These are phyloP conservation scores for Colletotrichum tabaci DNA, from an alignment of 2,329 filamentous ascomycete species.

Conservation along the genomic window DNA sequence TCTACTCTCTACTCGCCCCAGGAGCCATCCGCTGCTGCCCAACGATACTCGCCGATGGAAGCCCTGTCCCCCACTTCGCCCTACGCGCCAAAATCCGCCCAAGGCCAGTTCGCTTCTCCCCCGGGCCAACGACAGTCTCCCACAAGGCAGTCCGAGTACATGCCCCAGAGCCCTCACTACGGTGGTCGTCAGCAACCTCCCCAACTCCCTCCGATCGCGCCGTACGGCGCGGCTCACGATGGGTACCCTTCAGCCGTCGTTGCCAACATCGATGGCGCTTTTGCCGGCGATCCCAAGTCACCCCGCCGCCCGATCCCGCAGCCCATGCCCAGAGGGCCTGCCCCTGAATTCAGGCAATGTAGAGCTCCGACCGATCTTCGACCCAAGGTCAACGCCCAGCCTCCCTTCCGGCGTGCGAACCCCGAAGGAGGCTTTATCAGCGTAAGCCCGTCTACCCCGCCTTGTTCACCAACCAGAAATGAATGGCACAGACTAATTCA, in stretches of 20 bases:
- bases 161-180: slow-evolving; percentile 73
- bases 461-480: background rate
- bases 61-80: slow-evolving; percentile 84
- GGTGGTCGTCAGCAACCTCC: slow-evolving; percentile 64
- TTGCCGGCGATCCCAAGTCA: slow-evolving; percentile 70
- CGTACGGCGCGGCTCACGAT: slow-evolving; percentile 78
- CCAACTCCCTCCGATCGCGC: slow-evolving; percentile 81
- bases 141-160: slow-evolving; percentile 76
- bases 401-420: slow-evolving; percentile 91
- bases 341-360: slow-evolving; percentile 90
- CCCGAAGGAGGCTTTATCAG: slow-evolving; percentile 99
- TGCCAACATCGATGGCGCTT: slow-evolving; percentile 79
- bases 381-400: slow-evolving; percentile 88
- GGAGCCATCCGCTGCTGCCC: slow-evolving; percentile 85
- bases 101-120: slow-evolving; percentile 67
- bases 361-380: slow-evolving; percentile 80
- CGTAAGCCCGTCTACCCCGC: slow-evolving; percentile 66
- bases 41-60: slow-evolving; percentile 98
- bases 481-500: slow-evolving; percentile 44
- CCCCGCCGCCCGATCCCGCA: slow-evolving; percentile 65
- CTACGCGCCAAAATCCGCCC: slow-evolving; percentile 76
- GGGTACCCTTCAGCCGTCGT: slow-evolving; percentile 82
- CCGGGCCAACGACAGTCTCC: slow-evolving; percentile 82
- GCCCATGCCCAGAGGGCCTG: slow-evolving; percentile 72
- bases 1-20: slow-evolving; percentile 81